phyloP scores from a whole-genome alignment of 2,329 filamentous ascomycete species.

The Paracamarosporium sp. region DNA sequence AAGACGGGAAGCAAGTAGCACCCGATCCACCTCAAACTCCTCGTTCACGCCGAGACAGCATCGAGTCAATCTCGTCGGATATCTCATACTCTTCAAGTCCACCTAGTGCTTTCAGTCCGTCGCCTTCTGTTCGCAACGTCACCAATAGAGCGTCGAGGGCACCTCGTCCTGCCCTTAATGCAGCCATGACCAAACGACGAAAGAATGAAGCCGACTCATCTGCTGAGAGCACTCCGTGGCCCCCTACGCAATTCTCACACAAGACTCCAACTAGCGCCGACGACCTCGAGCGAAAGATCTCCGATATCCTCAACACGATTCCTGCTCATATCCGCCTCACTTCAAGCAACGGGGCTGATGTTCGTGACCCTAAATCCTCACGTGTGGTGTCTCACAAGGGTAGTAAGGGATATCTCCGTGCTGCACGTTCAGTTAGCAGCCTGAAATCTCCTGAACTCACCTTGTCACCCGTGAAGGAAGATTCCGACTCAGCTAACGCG shows the following conservation, averaged over 20 bases:
- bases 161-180: constrained; percentile 51
- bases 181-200: constrained; percentile 51
- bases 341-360: constrained; percentile 36
- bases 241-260: constrained; percentile 42
- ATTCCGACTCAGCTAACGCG: constrained; percentile 33
- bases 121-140: constrained; percentile 42
- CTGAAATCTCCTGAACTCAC: constrained; percentile 46
- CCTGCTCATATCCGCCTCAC: constrained; percentile 80
- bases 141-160: constrained; percentile 32
- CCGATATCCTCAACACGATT: constrained; percentile 76
- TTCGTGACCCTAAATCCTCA: constrained; percentile 35
- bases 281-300: constrained; percentile 80
- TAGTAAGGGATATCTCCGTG: constrained; percentile 40
- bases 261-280: constrained; percentile 51
- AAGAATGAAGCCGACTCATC: constrained; percentile 46
- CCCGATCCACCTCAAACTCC: constrained; percentile 38
- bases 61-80: constrained; percentile 37
- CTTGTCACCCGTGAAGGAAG: constrained; percentile 44
- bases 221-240: constrained; percentile 37
- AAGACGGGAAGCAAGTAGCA: constrained; percentile 18
- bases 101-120: constrained; percentile 38
- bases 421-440: constrained; percentile 38
- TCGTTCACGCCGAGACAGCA: constrained; percentile 36
- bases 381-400: constrained; percentile 34
- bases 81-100: constrained; percentile 42